These are phyloP conservation scores for Blepharisma stoltei DNA, from an alignment of 73 alveolate species.

Conservation along the genomic window DNA sequence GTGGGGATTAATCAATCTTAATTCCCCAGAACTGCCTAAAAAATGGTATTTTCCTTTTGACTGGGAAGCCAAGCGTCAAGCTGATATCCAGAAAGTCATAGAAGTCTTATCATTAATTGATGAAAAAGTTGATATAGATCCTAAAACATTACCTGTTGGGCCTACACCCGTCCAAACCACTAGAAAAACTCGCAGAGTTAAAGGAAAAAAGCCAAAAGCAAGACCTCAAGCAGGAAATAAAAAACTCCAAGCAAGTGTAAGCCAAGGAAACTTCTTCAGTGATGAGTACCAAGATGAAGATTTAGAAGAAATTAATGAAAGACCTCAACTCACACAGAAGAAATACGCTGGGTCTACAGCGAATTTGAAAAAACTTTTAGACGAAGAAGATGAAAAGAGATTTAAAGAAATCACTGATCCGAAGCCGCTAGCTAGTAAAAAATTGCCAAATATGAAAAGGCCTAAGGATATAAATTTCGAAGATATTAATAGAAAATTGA, in stretches of 20 bases:
- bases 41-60: conserved; percentile 81
- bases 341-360: not conserved
- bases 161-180: conserved; percentile 1
- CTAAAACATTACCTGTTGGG: not conserved
- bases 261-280: conserved; percentile 25
- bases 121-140: conserved; percentile 39
- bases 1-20: conserved; percentile 60
- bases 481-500: too few relatives aligned
- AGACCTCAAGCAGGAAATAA: not conserved
- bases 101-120: conserved; percentile 57
- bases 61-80: conserved; percentile 66
- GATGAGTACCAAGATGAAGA: conserved; percentile 38
- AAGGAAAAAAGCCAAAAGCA: not conserved
- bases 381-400: conserved; percentile 28
- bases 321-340: not conserved
- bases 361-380: conserved; percentile 31
- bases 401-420: conserved; percentile 17
- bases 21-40: conserved; percentile 53
- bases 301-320: conserved; percentile 24
- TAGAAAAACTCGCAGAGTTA: not conserved
- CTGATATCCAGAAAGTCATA: conserved; percentile 66
- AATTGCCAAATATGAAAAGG: not conserved
- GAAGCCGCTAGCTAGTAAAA: not conserved
- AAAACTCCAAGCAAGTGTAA: conserved; percentile 25
- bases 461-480: too few relatives aligned